Conservation (phyloP, 495 filamentous ascomycete genomes). For the Glutinoglossum americanum region DNA sequence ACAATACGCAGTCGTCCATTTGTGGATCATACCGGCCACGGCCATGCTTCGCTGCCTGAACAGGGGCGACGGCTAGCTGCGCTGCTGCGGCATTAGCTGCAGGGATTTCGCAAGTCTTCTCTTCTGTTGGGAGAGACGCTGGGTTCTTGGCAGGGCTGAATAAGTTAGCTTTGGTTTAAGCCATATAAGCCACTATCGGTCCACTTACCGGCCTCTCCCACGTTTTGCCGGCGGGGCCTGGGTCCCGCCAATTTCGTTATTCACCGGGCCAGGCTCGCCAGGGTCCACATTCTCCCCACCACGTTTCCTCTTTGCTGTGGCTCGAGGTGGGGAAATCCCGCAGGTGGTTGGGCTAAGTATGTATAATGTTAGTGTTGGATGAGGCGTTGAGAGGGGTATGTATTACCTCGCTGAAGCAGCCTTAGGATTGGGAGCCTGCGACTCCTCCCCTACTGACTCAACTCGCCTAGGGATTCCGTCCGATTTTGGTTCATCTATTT, state of each 20-base stretch:
- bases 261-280: background rate
- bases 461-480: no score
- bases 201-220: background rate
- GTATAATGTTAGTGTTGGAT: background rate
- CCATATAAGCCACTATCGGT: background rate
- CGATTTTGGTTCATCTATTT: no score
- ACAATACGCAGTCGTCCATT: background rate
- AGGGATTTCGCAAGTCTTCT: background rate
- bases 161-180: background rate
- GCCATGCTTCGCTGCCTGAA: no score
- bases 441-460: no score
- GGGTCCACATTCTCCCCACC: background rate
- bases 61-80: background rate
- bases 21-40: background rate
- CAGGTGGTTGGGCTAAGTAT: no score
- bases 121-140: background rate
- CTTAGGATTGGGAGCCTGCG: no score
- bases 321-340: no score
- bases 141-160: background rate
- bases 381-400: no score
- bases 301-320: background rate
- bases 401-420: no score
- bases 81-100: background rate
- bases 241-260: background rate
- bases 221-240: background rate